Evolutionary conservation across 2,329 filamentous ascomycete species (phyloP), one percentile per base, ranked within the genome.

Genomic region (Aspergillus fructus): DNA sequence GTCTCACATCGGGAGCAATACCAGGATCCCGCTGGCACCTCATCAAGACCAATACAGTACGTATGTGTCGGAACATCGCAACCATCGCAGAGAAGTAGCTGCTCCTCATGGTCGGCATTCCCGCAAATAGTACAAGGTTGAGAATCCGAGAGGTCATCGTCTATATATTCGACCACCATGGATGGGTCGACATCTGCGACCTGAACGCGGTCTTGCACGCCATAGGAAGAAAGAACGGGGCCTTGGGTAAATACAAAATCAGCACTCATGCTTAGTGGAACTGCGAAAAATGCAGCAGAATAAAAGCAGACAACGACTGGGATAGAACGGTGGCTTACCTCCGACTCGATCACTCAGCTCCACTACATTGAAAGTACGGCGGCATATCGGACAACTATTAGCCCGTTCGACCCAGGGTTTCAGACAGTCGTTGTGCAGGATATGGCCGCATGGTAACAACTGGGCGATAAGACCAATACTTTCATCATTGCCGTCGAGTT

Each of bases 351-450:
- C 86, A 74, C 89, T 89, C 60, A 99, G 87, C 72, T 94, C 87
- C 64, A 99, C 93, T 67, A 89, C 79, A 76, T 97, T 93, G 79
- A 99, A 97, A 62, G 84, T 86, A 68, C 91, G 89, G 65, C 94
- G 90, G 77, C 94, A 99, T 74, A 99, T 96, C 46, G 94, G 94
- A 75, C 94, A 99, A 72, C 93, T 97, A 77, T 97, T 99, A 62
- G 94, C 93, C 74, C 96, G 89, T 76, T 96, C 91, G 46, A 93
- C 91, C 94, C 94, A 99, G 66, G 92, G 91, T 67, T 89, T 89
- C 65, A 99, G 83, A 75, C 94, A 99, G 52, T 89, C 87, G 78
- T 99, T 89, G 78, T 99, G 94, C 66, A 99, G 82, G 66, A 93
- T 85, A 80, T 99, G 96, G 58, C 91, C 90, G 76, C 94, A 99